Base-by-base conservation (phyloP, 202 grass and related monocot species). In the Setaria italica region DNA sequence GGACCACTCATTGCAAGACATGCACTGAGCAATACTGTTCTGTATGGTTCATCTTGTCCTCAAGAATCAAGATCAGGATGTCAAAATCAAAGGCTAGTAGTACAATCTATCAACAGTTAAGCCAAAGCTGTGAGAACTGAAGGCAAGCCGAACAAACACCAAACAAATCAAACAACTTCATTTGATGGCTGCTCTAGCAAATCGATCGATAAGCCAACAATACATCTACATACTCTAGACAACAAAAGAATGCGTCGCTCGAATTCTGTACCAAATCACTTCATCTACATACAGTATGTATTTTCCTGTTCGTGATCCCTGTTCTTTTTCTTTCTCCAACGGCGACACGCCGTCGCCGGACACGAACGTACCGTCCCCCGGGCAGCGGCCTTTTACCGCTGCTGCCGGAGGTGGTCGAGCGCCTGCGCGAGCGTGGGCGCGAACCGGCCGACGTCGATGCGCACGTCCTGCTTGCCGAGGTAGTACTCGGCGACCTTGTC, bases 401-500 rank as follows among this genome's bases (percentile, higher is more conserved):
- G 67, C 21, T 58, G 67, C 37, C 77, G 84, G 16, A 96, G 94
- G 80, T 84, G 87, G 0, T 93, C 82, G 65, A 93, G 17, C 13
- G 91, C 94, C 70, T 82, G 86, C 16, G 65, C 41, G 0, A 96
- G 82, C 68, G 82, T 90, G 4, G 91, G 91, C 62, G 78, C 82
- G 76, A 96, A 96, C 10, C 94, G 68, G 17, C 66, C 41, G 5
- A 93, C 66, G 65, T 96, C 62, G 68, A 96, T 4, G 76, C 73
- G 83, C 8, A 96, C 90, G 78, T 93, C 89, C 86, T 96, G 94
- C 67, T 96, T 96, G 10, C 91, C 94, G 15, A 96, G 91, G 58
- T 95, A 95, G 63, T 41, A 95, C 85, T 95, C 94, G 34, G 89
- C 94, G 15, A 95, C 91, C 89, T 93, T 95, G 66, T 94, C 94